Conservation (phyloP, 495 filamentous ascomycete genomes). For the Penicillium canescens region DNA sequence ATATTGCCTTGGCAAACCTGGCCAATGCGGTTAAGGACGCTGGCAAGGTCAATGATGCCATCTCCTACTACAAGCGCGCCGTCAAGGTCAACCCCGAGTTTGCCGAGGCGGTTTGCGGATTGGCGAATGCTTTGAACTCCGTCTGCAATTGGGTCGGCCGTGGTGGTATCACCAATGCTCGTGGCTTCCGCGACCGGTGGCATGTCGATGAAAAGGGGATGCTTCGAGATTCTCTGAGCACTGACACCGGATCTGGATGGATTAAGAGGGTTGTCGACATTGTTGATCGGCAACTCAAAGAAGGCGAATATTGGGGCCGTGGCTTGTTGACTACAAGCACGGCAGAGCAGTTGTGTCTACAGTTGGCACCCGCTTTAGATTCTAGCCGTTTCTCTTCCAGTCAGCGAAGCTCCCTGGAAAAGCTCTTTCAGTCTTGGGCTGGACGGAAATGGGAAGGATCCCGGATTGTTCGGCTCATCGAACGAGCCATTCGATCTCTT, state of each 20-base stretch:
- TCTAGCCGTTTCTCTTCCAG: conserved; percentile 29
- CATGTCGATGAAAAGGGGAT: conserved; percentile 88
- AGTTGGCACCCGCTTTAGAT: conserved; percentile 38
- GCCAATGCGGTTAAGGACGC: conserved; percentile 99
- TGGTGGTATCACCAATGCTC: conserved; percentile 74
- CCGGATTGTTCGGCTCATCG: conserved; percentile 78
- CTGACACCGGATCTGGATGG: conserved; percentile 69
- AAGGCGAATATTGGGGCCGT: conserved; percentile 85
- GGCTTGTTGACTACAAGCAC: conserved; percentile 63
- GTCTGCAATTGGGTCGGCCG: conserved; percentile 95
- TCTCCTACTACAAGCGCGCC: conserved; percentile 86
- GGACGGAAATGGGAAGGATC: conserved; percentile 86
- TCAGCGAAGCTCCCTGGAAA: conserved; percentile 37
- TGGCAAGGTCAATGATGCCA: conserved; percentile 88
- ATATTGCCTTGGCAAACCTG: conserved; percentile 95
- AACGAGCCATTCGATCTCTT: conserved; percentile 74
- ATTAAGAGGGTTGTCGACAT: conserved; percentile 96
- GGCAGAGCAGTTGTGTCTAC: conserved; percentile 51
- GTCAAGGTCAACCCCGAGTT: conserved; percentile 92
- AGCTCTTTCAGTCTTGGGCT: conserved; percentile 65
- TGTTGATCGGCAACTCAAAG: conserved; percentile 84
- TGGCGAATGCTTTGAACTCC: conserved; percentile 94
- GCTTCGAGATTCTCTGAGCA: conserved; percentile 70
- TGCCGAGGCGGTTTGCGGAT: conserved; percentile 93
- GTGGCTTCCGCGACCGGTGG: conserved; percentile 82